Base-by-base conservation (phyloP, 306 rosid species). In the Fragaria vesca region DNA sequence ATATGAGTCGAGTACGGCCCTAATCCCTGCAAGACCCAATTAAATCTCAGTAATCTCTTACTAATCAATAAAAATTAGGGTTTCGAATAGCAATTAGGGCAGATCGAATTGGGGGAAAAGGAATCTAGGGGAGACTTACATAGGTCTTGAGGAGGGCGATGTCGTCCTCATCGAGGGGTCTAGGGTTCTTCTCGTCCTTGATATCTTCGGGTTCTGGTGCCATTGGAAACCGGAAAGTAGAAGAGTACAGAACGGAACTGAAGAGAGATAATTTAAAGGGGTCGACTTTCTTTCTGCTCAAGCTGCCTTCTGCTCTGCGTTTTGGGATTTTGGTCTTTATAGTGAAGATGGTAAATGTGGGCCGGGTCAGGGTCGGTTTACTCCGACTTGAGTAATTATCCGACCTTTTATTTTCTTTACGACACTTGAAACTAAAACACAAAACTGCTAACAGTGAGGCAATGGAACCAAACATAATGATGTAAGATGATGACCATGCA, bases 141-240 rank as follows among this genome's bases (percentile, higher is more conserved):
- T 96, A 96, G 48, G 99, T 96, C 84, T 93, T 96, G 81, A 96
- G 98, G 20, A 96, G 92, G 15, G 97, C 98, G 57, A 93, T 96
- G 74, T 96, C 98, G 77, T 93, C 99, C 79, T 96, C 99, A 30
- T 96, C 99, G 28, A 93, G 98, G 20, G 99, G 99, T 50, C 85
- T 90, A 26, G 98, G 98, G 80, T 91, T 96, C 91, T 96, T 96
- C 97, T 96, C 99, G 83, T 96, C 99, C 85, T 96, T 96, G 86
- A 96, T 38, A 45, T 93, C 94, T 73, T 96, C 99, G 2, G 87
- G 91, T 46, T 93, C 97, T 0, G 82, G 77, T 17, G 99, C 96
- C 99, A 96, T 96, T 30, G 82, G 43, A 42, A 45, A 45, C 1
- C 13, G 3, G 36, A 40, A 66, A n/a, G 40, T 24, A 26, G 26